A percentile compares a stretch with the other conserved stretches of the same genome.
Conservation (phyloP, 73 alveolate species). For the Paramecium biaurelia region DNA sequence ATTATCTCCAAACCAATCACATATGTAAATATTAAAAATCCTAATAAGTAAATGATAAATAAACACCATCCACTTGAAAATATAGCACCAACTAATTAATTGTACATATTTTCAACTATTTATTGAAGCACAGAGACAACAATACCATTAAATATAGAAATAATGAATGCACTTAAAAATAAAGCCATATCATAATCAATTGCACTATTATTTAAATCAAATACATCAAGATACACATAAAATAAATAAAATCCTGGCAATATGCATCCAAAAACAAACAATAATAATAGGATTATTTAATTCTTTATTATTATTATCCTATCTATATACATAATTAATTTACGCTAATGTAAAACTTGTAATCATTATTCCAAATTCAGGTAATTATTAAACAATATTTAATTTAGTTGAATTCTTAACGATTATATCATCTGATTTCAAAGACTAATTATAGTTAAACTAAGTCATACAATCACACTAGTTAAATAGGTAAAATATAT, state of each 20-base stretch:
- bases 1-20: not conserved
- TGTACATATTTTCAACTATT: not conserved
- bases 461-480: not conserved
- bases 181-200: not conserved
- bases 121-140: not conserved
- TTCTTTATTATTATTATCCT: not conserved
- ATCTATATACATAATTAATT: not conserved
- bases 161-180: not conserved
- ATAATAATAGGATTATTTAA: not conserved
- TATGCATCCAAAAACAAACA: not conserved
- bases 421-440: not conserved
- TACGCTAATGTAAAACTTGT: not conserved
- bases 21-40: not conserved
- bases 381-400: not conserved
- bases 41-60: not conserved
- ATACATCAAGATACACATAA: not conserved
- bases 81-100: not conserved
- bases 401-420: not conserved
- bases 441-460: not conserved
- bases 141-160: not conserved
- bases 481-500: not conserved
- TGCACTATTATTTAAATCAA: not conserved
- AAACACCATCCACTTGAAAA: slow-evolving; percentile 28
- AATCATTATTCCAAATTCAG: not conserved
- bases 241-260: not conserved